Base-by-base conservation (phyloP, 306 rosid species). In the Psophocarpus tetragonolobus region DNA sequence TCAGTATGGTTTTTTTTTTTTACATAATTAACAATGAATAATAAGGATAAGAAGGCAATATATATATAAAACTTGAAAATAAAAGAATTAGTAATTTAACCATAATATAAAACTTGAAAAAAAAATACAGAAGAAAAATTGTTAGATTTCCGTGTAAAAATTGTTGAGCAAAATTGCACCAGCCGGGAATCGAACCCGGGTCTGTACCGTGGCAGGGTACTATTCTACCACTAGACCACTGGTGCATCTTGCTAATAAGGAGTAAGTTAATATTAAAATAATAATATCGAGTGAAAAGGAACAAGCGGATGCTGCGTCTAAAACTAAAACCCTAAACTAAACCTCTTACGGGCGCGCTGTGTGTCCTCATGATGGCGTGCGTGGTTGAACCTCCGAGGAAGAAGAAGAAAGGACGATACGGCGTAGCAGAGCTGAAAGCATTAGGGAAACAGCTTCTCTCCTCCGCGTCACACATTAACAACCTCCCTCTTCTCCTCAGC, bases 181-280 rank as follows among this genome's bases (percentile, higher is more conserved):
- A 87, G 90, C 91, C 90, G 88, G 95, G 93, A 92, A 90, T 92
- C 95, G 87, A 92, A 90, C 93, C 93, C 88, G 77, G 84, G 85
- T 85, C 87, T 87, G 88, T 85, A 85, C 88, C 87, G 87, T 85
- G 88, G 87, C 88, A 89, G 96, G 93, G 93, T 86, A 89, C 93
- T 90, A 92, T 90, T 89, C 97, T 90, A 90, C 96, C 96, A 90
- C 96, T 89, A 90, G 97, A 92, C 94, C 96, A 89, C 94, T 94
- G 97, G 96, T 89, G 96, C 92, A n/a, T n/a, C n/a, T n/a, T n/a
- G n/a, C n/a, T n/a, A n/a, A n/a, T n/a, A n/a, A n/a, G n/a, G n/a
- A n/a, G n/a, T n/a, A n/a, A n/a, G n/a, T n/a, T n/a, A n/a, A n/a
- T n/a, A n/a, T n/a, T n/a, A n/a, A n/a, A n/a, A n/a, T n/a, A n/a